Percentiles rank a stretch among this genome's conserved stretches.
phyloP scores from a whole-genome alignment of 305 asterid species.

The Rubia tinctorum region DNA sequence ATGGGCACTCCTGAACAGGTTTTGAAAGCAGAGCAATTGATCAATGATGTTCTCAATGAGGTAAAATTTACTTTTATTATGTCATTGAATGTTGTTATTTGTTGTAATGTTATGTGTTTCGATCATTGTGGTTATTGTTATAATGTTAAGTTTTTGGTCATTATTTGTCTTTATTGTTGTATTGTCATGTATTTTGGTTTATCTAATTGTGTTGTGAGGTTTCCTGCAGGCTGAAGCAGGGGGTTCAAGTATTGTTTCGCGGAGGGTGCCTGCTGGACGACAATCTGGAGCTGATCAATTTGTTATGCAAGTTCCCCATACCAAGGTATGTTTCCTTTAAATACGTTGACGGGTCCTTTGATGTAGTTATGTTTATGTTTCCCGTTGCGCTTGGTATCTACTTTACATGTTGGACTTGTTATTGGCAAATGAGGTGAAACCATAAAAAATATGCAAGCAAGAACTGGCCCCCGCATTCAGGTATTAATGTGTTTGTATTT shows the following conservation, averaged over 20 bases:
- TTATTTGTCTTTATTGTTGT: not conserved
- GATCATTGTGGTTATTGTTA: no score
- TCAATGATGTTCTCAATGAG: conserved; percentile 77
- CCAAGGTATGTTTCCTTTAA: conserved; percentile 27
- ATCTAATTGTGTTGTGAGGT: not conserved
- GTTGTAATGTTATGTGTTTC: not conserved
- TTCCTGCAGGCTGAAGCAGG: conserved; percentile 49
- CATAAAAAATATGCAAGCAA: conserved; percentile 89
- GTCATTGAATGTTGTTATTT: not conserved
- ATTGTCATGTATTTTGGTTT: not conserved
- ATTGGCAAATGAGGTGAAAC: conserved; percentile 99
- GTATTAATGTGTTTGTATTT: conserved; percentile 25
- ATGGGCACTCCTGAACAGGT: conserved; percentile 80
- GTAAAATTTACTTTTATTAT: conserved; percentile 23
- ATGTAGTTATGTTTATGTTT: not conserved
- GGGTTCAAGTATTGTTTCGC: conserved; percentile 68
- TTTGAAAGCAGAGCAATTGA: conserved; percentile 76
- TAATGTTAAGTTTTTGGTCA: no score
- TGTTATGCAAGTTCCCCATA: conserved; percentile 58
- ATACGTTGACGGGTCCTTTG: not conserved
- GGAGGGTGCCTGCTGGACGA: conserved; percentile 55
- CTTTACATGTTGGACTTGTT: conserved; percentile 84
- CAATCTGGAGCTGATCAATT: conserved; percentile 72
- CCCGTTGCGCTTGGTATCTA: not conserved
- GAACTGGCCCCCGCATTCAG: conserved; percentile 93